Evolutionary conservation across 2,329 filamentous ascomycete species (phyloP), one percentile per base, ranked within the genome.

Genomic region (Cylindrodendrum hubeiense): DNA sequence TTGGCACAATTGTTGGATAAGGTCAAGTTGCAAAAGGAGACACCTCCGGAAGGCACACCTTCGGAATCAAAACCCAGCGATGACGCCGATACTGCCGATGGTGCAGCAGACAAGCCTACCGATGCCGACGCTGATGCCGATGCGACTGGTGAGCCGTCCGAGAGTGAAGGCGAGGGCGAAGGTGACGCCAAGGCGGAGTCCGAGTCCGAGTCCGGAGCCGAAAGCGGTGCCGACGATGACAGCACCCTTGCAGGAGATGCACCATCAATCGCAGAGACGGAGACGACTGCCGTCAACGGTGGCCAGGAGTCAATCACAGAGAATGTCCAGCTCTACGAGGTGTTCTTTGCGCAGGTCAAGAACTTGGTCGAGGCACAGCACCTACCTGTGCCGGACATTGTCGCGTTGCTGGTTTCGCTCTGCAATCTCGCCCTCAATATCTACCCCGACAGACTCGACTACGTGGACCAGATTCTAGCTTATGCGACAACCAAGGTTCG

Each of bases 261-360:
- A 1, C 75, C 81, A 2, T 82, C 84, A 13, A 73, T 81, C 47
- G 80, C 85, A 13, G 83, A 85, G 5, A 83, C 83, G 0, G 83
- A 87, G 43, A 74, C 78, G 2, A 84, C 84, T 0, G 82, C 82
- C 1, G 82, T 83, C 43, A 85, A 89, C 54, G 84, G 82, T 26
- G 78, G 81, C 33, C 77, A 82, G 5, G 79, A 80, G 10, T 67
- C 71, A 4, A 75, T 74, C 15, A 72, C 91, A 1, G 87, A 90
- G 56, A 91, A 94, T 74, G 90, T 97, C 63, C 95, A 93, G 80
- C 88, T 99, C 24, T 98, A 98, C 79, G 95, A 98, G 80, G 93
- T 98, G 65, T 99, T 98, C 85, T 97, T 98, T 76, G 91, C 94
- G 55, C 96, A 98, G 79, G 96, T 98, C 67, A 92, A 97, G 76